Evolutionary conservation across 2,329 filamentous ascomycete species (phyloP).

Genomic region (Penicillium sp.): DNA sequence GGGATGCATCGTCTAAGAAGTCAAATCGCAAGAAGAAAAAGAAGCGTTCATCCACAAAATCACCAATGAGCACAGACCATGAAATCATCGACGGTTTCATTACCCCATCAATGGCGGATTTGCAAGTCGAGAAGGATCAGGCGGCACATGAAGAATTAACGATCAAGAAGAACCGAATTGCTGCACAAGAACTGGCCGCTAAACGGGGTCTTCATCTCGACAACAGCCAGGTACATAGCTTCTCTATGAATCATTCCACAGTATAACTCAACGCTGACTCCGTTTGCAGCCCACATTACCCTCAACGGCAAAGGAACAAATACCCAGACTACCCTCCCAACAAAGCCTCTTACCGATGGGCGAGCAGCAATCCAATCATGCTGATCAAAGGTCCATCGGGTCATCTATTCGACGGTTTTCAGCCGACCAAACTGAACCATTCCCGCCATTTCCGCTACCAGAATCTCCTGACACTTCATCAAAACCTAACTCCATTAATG

Average conservation of each 20-base stretch:
- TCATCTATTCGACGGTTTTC: conserved; percentile 17
- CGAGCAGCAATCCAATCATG: conserved; percentile 5
- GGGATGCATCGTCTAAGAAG: conserved; percentile 46
- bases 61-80: conserved; percentile 23
- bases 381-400: conserved; percentile 9
- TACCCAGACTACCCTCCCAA: background rate
- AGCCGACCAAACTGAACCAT: conserved; percentile 32
- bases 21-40: conserved; percentile 40
- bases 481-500: conserved; percentile 7
- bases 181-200: conserved; percentile 57
- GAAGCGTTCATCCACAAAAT: conserved; percentile 31
- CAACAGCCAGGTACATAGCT: conserved; percentile 29
- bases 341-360: conserved; percentile 10
- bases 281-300: conserved; percentile 11
- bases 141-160: conserved; percentile 58
- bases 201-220: conserved; percentile 51
- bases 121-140: conserved; percentile 60
- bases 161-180: conserved; percentile 54
- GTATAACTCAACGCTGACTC: background rate
- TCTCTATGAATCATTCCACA: too few relatives aligned
- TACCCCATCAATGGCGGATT: conserved; percentile 53
- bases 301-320: conserved; percentile 8
- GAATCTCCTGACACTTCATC: conserved; percentile 10
- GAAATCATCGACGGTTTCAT: conserved; percentile 33
- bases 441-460: conserved; percentile 29